Conservation (phyloP, 2,329 filamentous ascomycete genomes). For the Phyllosticta capitalensis region DNA sequence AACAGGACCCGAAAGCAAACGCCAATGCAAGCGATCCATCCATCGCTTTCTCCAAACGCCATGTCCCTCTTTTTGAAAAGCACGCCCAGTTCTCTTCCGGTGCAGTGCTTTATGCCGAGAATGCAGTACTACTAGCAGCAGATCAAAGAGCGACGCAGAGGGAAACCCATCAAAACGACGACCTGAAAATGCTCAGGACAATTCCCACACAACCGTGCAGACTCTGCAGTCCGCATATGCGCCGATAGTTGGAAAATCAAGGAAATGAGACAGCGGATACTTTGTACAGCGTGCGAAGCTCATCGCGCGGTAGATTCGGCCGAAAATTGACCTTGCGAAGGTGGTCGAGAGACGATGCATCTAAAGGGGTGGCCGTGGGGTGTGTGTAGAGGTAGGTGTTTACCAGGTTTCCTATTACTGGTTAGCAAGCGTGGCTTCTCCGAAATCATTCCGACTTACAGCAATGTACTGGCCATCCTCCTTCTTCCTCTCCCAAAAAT, state of each 20-base stretch:
- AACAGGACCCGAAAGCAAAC: not conserved
- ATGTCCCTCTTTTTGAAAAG: not conserved
- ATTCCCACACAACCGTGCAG: not conserved
- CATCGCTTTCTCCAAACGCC: not conserved
- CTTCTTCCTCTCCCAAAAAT: slow-evolving; percentile 89
- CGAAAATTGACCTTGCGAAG: not conserved
- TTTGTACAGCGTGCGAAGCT: not conserved
- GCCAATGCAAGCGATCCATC: not conserved
- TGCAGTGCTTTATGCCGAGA: not conserved
- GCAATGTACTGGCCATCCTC: slow-evolving; percentile 92
- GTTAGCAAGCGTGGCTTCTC: not conserved
- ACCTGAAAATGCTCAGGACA: not conserved
- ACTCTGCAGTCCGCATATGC: not conserved
- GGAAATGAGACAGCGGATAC: not conserved
- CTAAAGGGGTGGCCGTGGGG: not conserved
- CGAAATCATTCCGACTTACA: slow-evolving; percentile 37
- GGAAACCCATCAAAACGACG: not conserved
- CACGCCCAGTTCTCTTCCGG: not conserved
- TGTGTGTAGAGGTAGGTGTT: not conserved
- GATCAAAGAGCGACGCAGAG: not conserved
- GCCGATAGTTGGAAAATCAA: not conserved
- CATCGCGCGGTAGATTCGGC: not conserved
- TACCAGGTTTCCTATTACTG: not conserved
- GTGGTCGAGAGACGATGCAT: not conserved
- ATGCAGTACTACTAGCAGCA: not conserved